Conservation (phyloP, 2,329 filamentous ascomycete species). For the Rhexocercosporidium sp. region DNA sequence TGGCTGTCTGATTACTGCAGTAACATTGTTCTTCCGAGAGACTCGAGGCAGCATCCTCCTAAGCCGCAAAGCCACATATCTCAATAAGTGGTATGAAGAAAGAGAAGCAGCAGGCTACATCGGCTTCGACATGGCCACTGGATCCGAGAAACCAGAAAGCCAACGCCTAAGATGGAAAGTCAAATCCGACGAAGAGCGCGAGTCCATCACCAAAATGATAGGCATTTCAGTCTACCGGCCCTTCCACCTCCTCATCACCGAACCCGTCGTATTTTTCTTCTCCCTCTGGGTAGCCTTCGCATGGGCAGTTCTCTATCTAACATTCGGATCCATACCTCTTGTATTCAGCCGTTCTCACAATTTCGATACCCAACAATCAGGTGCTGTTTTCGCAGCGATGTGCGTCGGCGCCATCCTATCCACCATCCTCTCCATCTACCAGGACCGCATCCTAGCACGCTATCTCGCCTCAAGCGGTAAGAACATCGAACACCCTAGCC, state of each 20-base stretch:
- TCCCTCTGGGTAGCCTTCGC: conserved; percentile 88
- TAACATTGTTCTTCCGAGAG: conserved; percentile 77
- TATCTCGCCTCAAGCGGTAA: conserved; percentile 44
- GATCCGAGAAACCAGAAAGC: conserved; percentile 37
- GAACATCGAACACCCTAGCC: conserved; percentile 22
- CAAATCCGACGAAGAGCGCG: conserved; percentile 76
- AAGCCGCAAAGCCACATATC: conserved; percentile 70
- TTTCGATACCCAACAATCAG: conserved; percentile 71
- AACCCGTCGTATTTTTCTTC: conserved; percentile 84
- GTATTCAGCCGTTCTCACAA: conserved; percentile 72
- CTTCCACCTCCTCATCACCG: conserved; percentile 77
- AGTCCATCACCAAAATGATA: conserved; percentile 72
- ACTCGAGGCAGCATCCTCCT: conserved; percentile 82
- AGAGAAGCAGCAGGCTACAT: conserved; percentile 62
- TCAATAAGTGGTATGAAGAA: conserved; percentile 82
- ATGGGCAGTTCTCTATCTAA: conserved; percentile 88
- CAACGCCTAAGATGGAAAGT: conserved; percentile 80
- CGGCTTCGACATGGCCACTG: conserved; percentile 54
- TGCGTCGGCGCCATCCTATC: conserved; percentile 69
- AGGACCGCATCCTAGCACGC: conserved; percentile 67
- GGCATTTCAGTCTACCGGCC: conserved; percentile 76
- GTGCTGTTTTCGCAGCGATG: conserved; percentile 76
- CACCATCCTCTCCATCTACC: conserved; percentile 71
- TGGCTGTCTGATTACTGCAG: conserved; percentile 64
- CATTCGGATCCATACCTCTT: conserved; percentile 79